Percentiles rank a stretch among this genome's conserved stretches.
Conservation (phyloP, 2,329 filamentous ascomycete genomes). For the Hypoxylon sp. region DNA sequence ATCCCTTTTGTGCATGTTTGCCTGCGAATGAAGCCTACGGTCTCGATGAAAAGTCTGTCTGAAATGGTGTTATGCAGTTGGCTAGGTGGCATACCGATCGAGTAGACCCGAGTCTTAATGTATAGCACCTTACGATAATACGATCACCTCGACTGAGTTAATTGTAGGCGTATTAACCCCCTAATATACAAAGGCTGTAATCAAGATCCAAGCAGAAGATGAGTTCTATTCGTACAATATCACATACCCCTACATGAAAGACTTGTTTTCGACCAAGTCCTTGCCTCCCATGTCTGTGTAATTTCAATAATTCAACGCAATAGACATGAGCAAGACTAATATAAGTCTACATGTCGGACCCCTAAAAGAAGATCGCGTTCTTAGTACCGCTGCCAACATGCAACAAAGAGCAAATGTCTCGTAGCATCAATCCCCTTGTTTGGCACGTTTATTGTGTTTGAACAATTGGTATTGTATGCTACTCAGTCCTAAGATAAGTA, state of each 20-base stretch:
- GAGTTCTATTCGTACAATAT: not conserved
- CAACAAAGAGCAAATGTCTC: not conserved
- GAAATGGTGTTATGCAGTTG: not conserved
- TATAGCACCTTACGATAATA: not conserved
- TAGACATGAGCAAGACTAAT: not conserved
- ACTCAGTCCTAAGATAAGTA: not conserved
- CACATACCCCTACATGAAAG: not conserved
- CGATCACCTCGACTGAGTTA: not conserved
- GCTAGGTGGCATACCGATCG: not conserved
- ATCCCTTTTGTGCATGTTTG: constrained; percentile 29
- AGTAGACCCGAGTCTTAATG: not conserved
- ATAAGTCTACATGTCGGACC: not conserved
- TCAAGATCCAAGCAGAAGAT: not conserved
- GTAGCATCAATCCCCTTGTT: not conserved
- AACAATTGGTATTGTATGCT: not conserved
- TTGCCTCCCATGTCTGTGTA: not conserved
- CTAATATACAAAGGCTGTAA: not conserved
- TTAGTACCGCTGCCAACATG: not conserved
- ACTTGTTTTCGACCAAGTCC: not conserved
- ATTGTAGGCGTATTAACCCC: not conserved
- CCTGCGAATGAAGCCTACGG: constrained; percentile 4
- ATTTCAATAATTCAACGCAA: not conserved
- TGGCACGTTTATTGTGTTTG: not conserved
- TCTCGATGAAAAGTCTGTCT: not conserved
- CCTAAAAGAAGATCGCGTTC: not conserved